phyloP scores from a whole-genome alignment of 192 early-diverging fungal genomes.

The Linnemannia zychae region DNA sequence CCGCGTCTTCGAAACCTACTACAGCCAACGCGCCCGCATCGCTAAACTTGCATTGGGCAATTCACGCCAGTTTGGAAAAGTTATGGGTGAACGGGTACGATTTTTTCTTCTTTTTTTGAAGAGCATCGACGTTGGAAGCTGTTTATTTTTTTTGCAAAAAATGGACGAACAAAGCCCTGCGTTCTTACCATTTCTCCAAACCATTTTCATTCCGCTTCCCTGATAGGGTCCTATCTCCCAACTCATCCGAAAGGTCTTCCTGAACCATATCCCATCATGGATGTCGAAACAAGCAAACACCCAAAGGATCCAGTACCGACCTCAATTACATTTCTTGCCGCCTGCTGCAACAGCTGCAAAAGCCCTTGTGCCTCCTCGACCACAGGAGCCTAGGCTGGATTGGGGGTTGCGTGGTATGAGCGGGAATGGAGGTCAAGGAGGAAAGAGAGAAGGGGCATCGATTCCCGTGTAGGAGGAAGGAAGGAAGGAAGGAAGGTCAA shows the following conservation, averaged over 20 bases:
- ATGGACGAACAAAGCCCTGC: too few species aligned
- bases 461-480: too few species aligned
- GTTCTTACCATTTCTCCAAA: too few species aligned
- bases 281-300: background rate
- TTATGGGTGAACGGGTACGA: constrained; percentile 47
- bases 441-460: too few species aligned
- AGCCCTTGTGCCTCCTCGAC: background rate
- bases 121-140: too few species aligned
- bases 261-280: constrained; percentile 2
- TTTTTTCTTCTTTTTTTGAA: background rate
- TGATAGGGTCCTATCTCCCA: background rate
- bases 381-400: background rate
- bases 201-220: background rate
- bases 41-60: constrained; percentile 41
- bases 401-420: background rate
- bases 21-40: constrained; percentile 24
- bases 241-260: background rate
- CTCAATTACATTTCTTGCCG: constrained; percentile 1
- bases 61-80: constrained; percentile 49
- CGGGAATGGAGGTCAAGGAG: too few species aligned
- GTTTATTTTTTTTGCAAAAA: background rate
- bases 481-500: too few species aligned
- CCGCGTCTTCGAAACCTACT: constrained; percentile 34
- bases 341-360: background rate
- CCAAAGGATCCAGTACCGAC: background rate